A percentile compares a stretch with the other conserved stretches of the same genome.
These are phyloP conservation scores for Tuber calosporum DNA, from an alignment of 495 filamentous ascomycete genomes.

Conservation along the genomic window DNA sequence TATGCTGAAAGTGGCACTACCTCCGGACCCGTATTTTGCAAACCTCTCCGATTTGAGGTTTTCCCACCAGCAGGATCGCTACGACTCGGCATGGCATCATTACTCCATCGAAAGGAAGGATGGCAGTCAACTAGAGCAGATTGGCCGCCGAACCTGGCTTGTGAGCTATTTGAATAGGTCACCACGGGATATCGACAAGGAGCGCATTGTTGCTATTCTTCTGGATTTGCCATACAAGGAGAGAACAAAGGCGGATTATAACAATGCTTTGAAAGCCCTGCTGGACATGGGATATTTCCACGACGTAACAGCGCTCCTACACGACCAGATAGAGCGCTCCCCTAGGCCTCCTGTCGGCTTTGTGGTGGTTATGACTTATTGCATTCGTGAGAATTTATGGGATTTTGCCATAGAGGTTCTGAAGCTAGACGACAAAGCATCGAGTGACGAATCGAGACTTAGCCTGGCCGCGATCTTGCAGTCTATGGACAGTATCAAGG, in stretches of 20 bases:
- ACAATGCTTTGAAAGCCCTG: not conserved
- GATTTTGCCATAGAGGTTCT: not conserved
- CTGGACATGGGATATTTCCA: not conserved
- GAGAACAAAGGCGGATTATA: not conserved
- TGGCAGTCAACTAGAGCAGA: not conserved
- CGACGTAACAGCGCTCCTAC: not conserved
- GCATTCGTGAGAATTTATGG: not conserved
- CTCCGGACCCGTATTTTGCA: slow-evolving; percentile 14
- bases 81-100: slow-evolving; percentile 38
- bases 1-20: slow-evolving; percentile 14
- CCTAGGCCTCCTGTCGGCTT: not conserved
- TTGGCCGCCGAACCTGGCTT: slow-evolving; percentile 18
- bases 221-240: slow-evolving; percentile 10
- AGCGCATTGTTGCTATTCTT: slow-evolving; percentile 27
- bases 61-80: slow-evolving; percentile 1
- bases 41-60: slow-evolving; percentile 20
- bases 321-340: not conserved
- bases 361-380: not conserved
- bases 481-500: not conserved
- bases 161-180: slow-evolving; percentile 23
- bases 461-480: not conserved
- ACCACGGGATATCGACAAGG: slow-evolving; percentile 26
- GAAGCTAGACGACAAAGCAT: not conserved
- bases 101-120: slow-evolving; percentile 28
- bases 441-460: not conserved